A percentile compares a stretch with the other conserved stretches of the same genome.
Conservation (phyloP, 1,139 yeast genomes). For the Saccharomyces hybrid region DNA sequence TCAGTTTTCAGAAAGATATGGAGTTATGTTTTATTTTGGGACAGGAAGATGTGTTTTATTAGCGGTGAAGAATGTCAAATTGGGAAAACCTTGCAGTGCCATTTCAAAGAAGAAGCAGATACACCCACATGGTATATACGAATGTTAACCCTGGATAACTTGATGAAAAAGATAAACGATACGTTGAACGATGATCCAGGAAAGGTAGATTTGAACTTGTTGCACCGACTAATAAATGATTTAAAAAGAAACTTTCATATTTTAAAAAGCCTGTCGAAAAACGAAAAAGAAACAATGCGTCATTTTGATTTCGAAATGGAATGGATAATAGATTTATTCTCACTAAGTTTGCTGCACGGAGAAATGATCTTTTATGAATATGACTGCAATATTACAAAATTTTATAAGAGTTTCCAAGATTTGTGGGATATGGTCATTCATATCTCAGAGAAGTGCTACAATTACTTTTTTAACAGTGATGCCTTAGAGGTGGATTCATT, state of each 20-base stretch:
- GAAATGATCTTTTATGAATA: constrained; percentile 21
- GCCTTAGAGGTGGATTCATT: constrained; percentile 12
- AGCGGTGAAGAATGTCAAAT: constrained; percentile 29
- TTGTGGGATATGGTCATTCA: constrained; percentile 20
- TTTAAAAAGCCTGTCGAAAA: background rate
- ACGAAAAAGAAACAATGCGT: constrained; percentile 3
- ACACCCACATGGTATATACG: constrained; percentile 17
- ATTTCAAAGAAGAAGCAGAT: background rate
- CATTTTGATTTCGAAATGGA: constrained; percentile 20
- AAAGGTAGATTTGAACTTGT: constrained; percentile 15
- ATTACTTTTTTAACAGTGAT: constrained; percentile 14
- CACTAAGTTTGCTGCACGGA: constrained; percentile 19
- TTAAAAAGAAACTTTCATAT: constrained; percentile 10
- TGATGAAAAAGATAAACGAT: constrained; percentile 16
- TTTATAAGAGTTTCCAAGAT: constrained; percentile 15
- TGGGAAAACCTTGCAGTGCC: constrained; percentile 17
- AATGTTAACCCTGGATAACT: constrained; percentile 16
- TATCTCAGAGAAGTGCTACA: constrained; percentile 17
- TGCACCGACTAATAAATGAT: constrained; percentile 8
- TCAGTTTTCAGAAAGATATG: constrained; percentile 21
- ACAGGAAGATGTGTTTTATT: constrained; percentile 25
- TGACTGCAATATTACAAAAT: constrained; percentile 10
- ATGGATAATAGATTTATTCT: constrained; percentile 18
- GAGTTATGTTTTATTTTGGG: constrained; percentile 28
- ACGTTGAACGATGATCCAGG: constrained; percentile 19